Base-by-base conservation (phyloP, 352 stramenopile species). In the Pythium folliculosum region DNA sequence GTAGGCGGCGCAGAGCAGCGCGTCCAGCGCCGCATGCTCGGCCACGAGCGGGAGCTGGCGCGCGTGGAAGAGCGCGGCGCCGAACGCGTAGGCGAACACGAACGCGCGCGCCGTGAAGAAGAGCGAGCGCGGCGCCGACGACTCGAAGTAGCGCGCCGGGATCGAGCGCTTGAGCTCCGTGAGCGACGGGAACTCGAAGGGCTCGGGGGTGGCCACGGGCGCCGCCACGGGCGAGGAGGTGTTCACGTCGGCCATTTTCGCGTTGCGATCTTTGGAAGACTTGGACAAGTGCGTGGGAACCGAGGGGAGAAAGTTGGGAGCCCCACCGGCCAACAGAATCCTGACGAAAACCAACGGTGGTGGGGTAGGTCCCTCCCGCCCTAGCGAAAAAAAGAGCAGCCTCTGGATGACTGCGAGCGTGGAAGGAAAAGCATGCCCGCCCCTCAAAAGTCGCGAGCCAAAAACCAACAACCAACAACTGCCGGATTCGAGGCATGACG, bases 151-250 rank as follows among this genome's bases (percentile, higher is more conserved):
- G 45, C 82, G 60, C 50, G 70, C 78, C 19, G 86, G 86, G 47
- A 94, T 77, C 66, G 82, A 75, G 43, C 85, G 84, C 77, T 94
- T 94, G 75, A 94, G 84, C 67, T 92, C 82, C 66, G 82, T 92
- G 27, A 94, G 80, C 44, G 79, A 83, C 63, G 86, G 86, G 75
- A 94, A 91, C 77, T 80, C 69, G 67, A 82, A 82, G 38, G 80
- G 66, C 60, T 63, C 49, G 23, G 50, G 30, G 4, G 35, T 21
- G n/a, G 63, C 23, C 60, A 56, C 22, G 17, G 49, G 27, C 12
- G 43, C 23, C 14, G 51, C 23, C 25, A 38, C 37, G 25, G 25
- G 25, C 6, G 48, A 32, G 17, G 51, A 32, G 27, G 48, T 53
- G 30, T 37, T 59, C 19, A 37, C 49, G 49, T 56, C 27, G 6